Conservation (phyloP, 371 early-diverging fungal species). For the Batkoa obscura region DNA sequence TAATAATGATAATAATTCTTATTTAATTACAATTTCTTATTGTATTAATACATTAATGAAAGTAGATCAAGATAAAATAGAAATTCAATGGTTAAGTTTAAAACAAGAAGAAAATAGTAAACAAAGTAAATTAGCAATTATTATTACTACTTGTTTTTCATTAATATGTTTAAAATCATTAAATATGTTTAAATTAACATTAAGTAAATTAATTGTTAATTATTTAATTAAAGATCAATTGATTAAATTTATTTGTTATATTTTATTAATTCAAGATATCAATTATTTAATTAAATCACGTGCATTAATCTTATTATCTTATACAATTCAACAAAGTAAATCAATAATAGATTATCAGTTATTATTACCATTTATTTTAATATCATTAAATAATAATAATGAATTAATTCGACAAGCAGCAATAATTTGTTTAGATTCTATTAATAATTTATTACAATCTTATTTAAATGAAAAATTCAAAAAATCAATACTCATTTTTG, state of each 20-base stretch:
- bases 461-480: background rate
- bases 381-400: slow-evolving; percentile 29
- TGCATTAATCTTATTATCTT: slow-evolving; percentile 8
- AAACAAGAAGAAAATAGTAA: no score
- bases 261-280: background rate
- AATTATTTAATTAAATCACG: background rate
- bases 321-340: slow-evolving; percentile 12
- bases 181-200: no score
- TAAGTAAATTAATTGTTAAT: no score
- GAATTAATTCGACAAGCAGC: slow-evolving; percentile 33
- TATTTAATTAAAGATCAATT: background rate
- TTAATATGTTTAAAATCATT: no score
- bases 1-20: no score
- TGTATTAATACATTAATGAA: no score
- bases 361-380: slow-evolving; percentile 48
- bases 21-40: no score
- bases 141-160: no score
- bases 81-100: no score
- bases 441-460: slow-evolving; percentile 21
- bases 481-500: background rate
- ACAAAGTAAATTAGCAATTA: no score
- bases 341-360: slow-evolving; percentile 50
- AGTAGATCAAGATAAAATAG: no score
- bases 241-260: background rate
- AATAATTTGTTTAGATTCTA: slow-evolving; percentile 24